These are phyloP conservation scores for Peniophora sp. DNA, from an alignment of 1,284 basidiomycete species.

Conservation along the genomic window DNA sequence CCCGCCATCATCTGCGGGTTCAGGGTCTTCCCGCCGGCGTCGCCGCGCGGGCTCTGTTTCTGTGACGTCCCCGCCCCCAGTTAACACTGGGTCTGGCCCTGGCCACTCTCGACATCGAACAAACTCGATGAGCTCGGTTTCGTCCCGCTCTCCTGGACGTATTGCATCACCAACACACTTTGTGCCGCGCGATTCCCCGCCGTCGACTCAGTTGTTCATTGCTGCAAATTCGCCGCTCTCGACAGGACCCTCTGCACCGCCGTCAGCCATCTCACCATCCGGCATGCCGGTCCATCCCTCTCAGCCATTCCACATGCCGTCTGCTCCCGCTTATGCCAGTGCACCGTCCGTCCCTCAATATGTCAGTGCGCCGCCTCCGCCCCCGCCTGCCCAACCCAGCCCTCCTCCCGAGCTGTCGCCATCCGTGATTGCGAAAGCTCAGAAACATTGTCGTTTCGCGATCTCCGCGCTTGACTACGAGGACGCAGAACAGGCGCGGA, in stretches of 20 bases:
- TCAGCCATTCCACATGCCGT: constrained; percentile 4
- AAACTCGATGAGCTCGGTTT: constrained; percentile 3
- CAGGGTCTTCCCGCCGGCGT: constrained; percentile 4
- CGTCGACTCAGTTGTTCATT: constrained; percentile 4
- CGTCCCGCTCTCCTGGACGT: constrained; percentile 1
- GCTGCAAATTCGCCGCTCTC: not conserved
- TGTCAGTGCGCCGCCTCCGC: constrained; percentile 6
- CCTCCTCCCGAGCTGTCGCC: constrained; percentile 51
- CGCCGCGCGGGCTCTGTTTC: not conserved
- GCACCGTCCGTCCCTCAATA: constrained; percentile 7
- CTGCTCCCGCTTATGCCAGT: constrained; percentile 10
- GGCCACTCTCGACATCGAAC: constrained; percentile 2
- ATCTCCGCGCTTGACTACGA: constrained; percentile 92
- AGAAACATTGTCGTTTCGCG: constrained; percentile 88
- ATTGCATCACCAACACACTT: constrained; percentile 11
- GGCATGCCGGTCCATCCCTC: constrained; percentile 10
- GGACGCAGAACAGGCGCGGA: constrained; percentile 76
- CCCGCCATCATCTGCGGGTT: constrained; percentile 20
- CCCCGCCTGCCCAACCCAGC: constrained; percentile 7
- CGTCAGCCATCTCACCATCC: constrained; percentile 2
- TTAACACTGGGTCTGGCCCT: not conserved
- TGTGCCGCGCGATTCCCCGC: constrained; percentile 8
- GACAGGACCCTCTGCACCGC: not conserved
- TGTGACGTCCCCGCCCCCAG: not conserved
- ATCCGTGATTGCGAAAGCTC: constrained; percentile 57